These are phyloP conservation scores for Nitzschia putrida DNA, from an alignment of 108 stramenopile genomes.

Conservation along the genomic window DNA sequence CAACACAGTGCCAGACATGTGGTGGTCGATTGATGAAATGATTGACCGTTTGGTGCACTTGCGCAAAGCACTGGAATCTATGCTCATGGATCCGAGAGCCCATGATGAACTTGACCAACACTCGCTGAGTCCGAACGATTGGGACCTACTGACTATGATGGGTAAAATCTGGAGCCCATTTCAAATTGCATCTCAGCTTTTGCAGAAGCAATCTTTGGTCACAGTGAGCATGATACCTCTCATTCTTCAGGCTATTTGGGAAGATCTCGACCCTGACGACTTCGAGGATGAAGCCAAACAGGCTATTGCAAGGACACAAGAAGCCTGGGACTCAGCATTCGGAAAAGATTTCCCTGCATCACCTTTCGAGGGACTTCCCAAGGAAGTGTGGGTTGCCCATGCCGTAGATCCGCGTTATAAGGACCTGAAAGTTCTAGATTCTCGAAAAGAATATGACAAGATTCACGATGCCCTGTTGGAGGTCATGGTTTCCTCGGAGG, in stretches of 20 bases:
- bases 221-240: constrained; percentile 3
- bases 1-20: not conserved
- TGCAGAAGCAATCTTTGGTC: constrained; percentile 12
- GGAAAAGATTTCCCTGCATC: constrained; percentile 3
- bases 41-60: constrained; percentile 1
- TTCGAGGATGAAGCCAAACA: not conserved
- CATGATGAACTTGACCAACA: not conserved
- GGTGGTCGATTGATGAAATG: constrained; percentile 17
- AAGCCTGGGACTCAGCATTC: not conserved
- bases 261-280: constrained; percentile 4
- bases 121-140: not conserved
- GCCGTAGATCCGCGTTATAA: constrained; percentile 13
- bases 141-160: not conserved
- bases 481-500: not conserved
- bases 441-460: not conserved
- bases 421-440: not conserved
- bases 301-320: not conserved
- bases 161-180: constrained; percentile 6
- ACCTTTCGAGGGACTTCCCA: not conserved
- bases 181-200: constrained; percentile 3
- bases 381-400: constrained; percentile 10
- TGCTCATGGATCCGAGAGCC: not conserved
- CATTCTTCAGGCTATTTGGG: constrained; percentile 4
- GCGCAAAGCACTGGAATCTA: constrained; percentile 3
- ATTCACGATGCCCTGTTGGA: constrained; percentile 8